Percentiles rank a stretch among this genome's conserved stretches.
Evolutionary conservation across 2,329 filamentous ascomycete genomes (phyloP).

Genomic region (Ophiobolus disseminans): DNA sequence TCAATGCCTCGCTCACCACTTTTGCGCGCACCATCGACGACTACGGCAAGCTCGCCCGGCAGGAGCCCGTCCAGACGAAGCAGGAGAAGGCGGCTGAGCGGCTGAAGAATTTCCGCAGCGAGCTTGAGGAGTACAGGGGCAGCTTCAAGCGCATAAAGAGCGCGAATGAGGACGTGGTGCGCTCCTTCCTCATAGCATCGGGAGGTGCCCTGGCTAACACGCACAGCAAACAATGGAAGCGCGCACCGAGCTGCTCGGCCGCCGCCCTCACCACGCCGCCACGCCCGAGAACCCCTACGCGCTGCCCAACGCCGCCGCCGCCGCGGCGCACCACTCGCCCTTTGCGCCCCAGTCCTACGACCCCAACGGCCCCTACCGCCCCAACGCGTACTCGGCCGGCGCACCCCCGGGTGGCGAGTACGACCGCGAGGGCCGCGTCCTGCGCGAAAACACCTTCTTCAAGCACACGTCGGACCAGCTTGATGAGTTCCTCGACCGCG

Average conservation of each 20-base stretch:
- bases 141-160: constrained; percentile 80
- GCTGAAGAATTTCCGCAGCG: constrained; percentile 81
- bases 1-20: constrained; percentile 67
- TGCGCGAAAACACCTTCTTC: constrained; percentile 91
- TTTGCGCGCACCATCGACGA: constrained; percentile 92
- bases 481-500: constrained; percentile 92
- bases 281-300: constrained; percentile 95
- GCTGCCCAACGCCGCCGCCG: constrained; percentile 25
- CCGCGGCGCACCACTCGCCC: constrained; percentile 33
- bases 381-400: constrained; percentile 51
- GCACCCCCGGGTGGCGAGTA: constrained; percentile 59
- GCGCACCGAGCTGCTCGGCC: constrained; percentile 81
- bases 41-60: constrained; percentile 82
- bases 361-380: constrained; percentile 45
- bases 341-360: constrained; percentile 40
- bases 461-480: constrained; percentile 80
- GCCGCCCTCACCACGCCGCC: constrained; percentile 77
- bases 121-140: constrained; percentile 79
- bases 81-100: constrained; percentile 89
- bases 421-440: constrained; percentile 78
- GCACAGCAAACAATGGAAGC: constrained; percentile 67
- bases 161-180: constrained; percentile 74
- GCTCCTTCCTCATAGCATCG: no score
- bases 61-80: constrained; percentile 89
- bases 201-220: no score